Evolutionary conservation across 2,329 filamentous ascomycete species (phyloP).

Genomic region (Didymella pinodella): DNA sequence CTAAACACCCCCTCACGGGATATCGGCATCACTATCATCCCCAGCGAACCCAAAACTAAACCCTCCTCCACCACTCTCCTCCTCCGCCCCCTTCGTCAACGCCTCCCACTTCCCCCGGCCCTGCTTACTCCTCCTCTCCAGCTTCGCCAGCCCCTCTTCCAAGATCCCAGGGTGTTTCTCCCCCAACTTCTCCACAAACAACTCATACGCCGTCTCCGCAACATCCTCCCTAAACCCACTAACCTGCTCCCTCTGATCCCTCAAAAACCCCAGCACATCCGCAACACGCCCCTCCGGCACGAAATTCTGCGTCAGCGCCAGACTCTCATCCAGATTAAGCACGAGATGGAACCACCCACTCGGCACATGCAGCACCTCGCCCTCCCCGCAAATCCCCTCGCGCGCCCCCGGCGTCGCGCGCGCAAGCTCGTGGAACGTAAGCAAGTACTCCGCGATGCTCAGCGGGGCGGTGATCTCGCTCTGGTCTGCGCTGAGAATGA

Average conservation of each 20-base stretch:
- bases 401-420: slow-evolving; percentile 76
- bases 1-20: slow-evolving; percentile 31
- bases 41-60: slow-evolving; percentile 71
- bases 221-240: slow-evolving; percentile 82
- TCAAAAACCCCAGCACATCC: slow-evolving; percentile 80
- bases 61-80: slow-evolving; percentile 63
- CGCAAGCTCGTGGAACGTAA: slow-evolving; percentile 87
- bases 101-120: slow-evolving; percentile 79
- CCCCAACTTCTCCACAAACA: slow-evolving; percentile 75
- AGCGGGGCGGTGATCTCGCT: slow-evolving; percentile 93
- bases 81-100: slow-evolving; percentile 66
- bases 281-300: slow-evolving; percentile 77
- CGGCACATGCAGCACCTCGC: slow-evolving; percentile 91
- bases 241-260: slow-evolving; percentile 83
- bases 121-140: slow-evolving; percentile 75
- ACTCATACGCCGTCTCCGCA: slow-evolving; percentile 70
- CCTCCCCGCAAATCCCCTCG: slow-evolving; percentile 83
- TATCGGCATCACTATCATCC: slow-evolving; percentile 58
- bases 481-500: slow-evolving; percentile 87
- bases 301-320: slow-evolving; percentile 96
- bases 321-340: slow-evolving; percentile 82
- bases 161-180: slow-evolving; percentile 70
- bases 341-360: slow-evolving; percentile 98
- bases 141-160: slow-evolving; percentile 67
- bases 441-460: slow-evolving; percentile 95